phyloP scores from a whole-genome alignment of 1,284 basidiomycete species.

The Malassezia psittaci region DNA sequence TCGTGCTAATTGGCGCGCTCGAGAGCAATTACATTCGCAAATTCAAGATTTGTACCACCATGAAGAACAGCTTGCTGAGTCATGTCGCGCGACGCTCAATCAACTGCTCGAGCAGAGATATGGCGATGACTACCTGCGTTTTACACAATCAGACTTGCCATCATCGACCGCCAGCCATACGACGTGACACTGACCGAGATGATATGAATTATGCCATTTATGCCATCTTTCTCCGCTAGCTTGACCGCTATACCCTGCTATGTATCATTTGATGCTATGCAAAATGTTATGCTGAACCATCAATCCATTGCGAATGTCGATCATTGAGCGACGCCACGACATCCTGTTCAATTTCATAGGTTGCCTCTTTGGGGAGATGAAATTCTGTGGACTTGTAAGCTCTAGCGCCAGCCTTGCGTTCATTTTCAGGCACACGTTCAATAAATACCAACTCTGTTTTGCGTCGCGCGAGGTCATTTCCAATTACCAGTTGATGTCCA shows the following conservation, averaged over 20 bases:
- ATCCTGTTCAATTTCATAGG: conserved; percentile 72
- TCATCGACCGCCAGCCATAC: no score
- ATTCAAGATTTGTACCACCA: conserved; percentile 16
- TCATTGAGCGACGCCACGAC: conserved; percentile 67
- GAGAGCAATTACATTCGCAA: conserved; percentile 20
- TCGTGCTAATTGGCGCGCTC: conserved; percentile 18
- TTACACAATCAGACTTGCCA: no score
- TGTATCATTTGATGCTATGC: neutral
- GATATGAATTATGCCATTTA: no score
- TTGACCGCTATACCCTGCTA: neutral
- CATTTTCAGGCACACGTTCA: conserved; percentile 29
- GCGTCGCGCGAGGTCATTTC: conserved; percentile 77
- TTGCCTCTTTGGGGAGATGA: conserved; percentile 50
- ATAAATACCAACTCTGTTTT: conserved; percentile 90
- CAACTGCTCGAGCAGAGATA: conserved; percentile 22
- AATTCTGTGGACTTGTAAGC: conserved; percentile 61
- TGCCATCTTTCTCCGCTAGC: conserved; percentile 17
- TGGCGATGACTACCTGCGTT: conserved; percentile 8
- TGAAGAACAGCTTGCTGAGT: conserved; percentile 12
- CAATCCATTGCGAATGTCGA: conserved; percentile 64
- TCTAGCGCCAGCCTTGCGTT: conserved; percentile 9
- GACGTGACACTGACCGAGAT: no score
- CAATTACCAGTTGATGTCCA: conserved; percentile 93
- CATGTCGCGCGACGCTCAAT: conserved; percentile 23
- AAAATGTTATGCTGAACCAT: neutral